Evolutionary conservation across 768 basidiomycete species (phyloP), one percentile per base, ranked within the genome.

Genomic region (Calocybe cyanea): DNA sequence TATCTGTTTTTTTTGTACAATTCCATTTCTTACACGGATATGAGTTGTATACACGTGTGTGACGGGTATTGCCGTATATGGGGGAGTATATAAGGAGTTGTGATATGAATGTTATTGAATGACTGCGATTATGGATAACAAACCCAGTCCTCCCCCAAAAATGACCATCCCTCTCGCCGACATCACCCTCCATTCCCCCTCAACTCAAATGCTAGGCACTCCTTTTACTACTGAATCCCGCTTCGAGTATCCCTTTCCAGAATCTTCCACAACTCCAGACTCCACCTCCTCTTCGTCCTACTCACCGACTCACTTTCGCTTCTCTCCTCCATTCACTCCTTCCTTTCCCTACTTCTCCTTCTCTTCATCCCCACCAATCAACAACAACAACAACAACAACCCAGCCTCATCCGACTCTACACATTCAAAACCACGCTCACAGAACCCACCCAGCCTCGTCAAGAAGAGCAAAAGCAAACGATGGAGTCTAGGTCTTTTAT

Each of bases 241-340:
- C 13, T 67, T 62, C 52, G 61, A 66, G 36, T 66, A 65, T 48
- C 66, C 67, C 7, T 65, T 67, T 49, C 57, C 54, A 2, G n/a
- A n/a, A n/a, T n/a, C n/a, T n/a, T n/a, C 25, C 50, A 41, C 14
- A 19, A 14, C 19, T 33, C 40, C 1, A 41, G 40, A 49, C 13
- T 35, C 51, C 25, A 49, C 55, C 10, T 43, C 41, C 24, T 28
- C 49, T 8, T 43, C 48, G 13, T 43, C 41, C 8, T 34, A 45
- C 9, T 20, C 38, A 18, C n/a, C 45, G n/a, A 41, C 41, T 34
- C 46, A 43, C 17, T 34, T 38, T 13, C 15, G 28, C 1, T 41
- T 40, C 33, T 47, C 53, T 7, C 47, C 50, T 9, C 36, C 39
- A 24, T 43, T 48, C 38, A 53, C 48, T 23, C 40, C 59, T 25